Evolutionary conservation across 768 basidiomycete genomes (phyloP).

Genomic region (Trametes villosa): DNA sequence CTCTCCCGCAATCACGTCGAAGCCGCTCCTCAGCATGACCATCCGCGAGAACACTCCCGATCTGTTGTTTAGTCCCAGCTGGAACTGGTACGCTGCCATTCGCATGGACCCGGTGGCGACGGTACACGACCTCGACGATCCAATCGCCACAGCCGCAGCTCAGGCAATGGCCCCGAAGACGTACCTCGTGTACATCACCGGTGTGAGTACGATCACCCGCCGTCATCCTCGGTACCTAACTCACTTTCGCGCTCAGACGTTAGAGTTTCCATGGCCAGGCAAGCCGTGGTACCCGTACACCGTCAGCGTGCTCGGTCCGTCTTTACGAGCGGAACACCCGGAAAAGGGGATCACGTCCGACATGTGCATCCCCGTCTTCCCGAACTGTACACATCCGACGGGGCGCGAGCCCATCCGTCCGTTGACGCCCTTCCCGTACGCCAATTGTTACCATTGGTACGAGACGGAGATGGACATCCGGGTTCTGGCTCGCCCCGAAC

Average conservation of each 20-base stretch:
- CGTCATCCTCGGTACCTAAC: not conserved
- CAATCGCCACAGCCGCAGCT: not conserved
- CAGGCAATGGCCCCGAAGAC: not conserved
- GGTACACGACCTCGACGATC: not conserved
- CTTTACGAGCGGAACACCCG: not conserved
- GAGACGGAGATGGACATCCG: too few species aligned
- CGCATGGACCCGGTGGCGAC: constrained; percentile 2
- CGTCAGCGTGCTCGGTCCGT: not conserved
- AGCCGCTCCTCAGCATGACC: too few species aligned
- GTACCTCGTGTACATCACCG: not conserved
- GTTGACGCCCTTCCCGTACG: not conserved
- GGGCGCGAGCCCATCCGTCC: not conserved
- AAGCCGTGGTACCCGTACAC: not conserved
- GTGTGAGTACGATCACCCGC: not conserved
- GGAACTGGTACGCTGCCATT: too few species aligned
- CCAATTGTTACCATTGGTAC: not conserved
- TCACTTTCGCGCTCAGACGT: not conserved
- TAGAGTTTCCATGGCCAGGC: not conserved
- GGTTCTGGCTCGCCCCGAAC: too few species aligned
- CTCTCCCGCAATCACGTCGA: too few species aligned
- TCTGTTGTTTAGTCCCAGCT: too few species aligned
- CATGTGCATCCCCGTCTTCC: not conserved
- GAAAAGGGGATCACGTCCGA: not conserved
- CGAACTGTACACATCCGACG: not conserved
- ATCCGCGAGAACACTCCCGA: too few species aligned